These are phyloP conservation scores for Mycena metata DNA, from an alignment of 768 basidiomycete genomes.

Conservation along the genomic window DNA sequence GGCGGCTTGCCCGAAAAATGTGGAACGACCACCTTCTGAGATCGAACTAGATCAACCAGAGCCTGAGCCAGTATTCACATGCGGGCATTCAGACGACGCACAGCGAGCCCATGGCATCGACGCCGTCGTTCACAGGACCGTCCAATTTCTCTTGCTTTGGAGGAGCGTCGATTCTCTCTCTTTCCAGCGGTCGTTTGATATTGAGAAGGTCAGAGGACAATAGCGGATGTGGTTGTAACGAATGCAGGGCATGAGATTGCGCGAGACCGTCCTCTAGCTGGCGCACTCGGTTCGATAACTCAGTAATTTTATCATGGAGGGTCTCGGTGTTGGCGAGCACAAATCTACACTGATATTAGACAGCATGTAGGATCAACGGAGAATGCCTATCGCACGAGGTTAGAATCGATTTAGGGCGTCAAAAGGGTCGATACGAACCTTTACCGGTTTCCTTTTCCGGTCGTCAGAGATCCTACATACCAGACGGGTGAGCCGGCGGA, in stretches of 20 bases:
- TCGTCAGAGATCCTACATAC: slow-evolving; percentile 72
- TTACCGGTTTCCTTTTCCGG: slow-evolving; percentile 80
- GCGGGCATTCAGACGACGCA: slow-evolving; percentile 46
- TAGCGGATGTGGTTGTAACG: slow-evolving; percentile 67
- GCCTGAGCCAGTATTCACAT: slow-evolving; percentile 17
- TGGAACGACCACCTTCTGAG: slow-evolving; percentile 71
- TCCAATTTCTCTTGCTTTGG: slow-evolving; percentile 61
- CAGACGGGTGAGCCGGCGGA: slow-evolving; percentile 20
- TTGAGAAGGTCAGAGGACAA: slow-evolving; percentile 71
- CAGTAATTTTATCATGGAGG: slow-evolving; percentile 76
- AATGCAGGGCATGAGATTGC: slow-evolving; percentile 63
- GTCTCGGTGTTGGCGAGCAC: slow-evolving; percentile 80
- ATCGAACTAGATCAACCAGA: slow-evolving; percentile 61
- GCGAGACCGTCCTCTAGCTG: slow-evolving; percentile 78
- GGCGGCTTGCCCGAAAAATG: slow-evolving; percentile 75
- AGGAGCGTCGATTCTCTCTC: slow-evolving; percentile 52
- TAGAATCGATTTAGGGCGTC: too few relatives aligned
- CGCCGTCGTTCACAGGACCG: slow-evolving; percentile 67
- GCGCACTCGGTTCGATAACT: slow-evolving; percentile 72
- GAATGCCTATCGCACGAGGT: neutral
- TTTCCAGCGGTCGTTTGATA: slow-evolving; percentile 73
- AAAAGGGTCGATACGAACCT: neutral
- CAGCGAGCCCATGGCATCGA: slow-evolving; percentile 77
- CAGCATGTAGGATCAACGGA: neutral
- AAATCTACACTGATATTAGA: slow-evolving; percentile 57